A percentile compares a stretch with the other conserved stretches of the same genome.
Evolutionary conservation across 805 yeast species (phyloP).

Genomic region (Spencermartinsiella europaea): DNA sequence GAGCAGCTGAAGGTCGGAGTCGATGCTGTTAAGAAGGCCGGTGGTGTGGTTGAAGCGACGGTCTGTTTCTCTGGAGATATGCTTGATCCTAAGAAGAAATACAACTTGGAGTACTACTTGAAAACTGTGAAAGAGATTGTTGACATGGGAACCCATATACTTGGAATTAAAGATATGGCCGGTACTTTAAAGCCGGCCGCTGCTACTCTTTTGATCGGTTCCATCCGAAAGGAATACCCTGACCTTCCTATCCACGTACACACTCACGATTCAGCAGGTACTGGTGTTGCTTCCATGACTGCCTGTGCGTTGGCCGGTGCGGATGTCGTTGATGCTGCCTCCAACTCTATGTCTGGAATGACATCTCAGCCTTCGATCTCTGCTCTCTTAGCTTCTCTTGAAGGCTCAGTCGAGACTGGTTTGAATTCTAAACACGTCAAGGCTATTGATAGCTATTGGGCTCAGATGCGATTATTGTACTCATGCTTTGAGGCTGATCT

Average conservation of each 20-base stretch:
- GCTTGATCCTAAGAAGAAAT: conserved; percentile 93
- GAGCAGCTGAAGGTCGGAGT: conserved; percentile 97
- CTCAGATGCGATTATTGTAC: conserved; percentile 94
- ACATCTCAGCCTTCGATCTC: conserved; percentile 97
- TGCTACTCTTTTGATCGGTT: conserved; percentile 72
- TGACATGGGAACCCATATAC: conserved; percentile 88
- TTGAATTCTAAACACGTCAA: conserved; percentile 63
- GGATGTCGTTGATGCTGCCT: conserved; percentile 95
- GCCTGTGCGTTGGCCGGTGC: conserved; percentile 96
- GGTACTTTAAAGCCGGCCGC: conserved; percentile 97
- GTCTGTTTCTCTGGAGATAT: conserved; percentile 98
- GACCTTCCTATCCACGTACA: conserved; percentile 96
- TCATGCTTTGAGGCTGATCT: conserved; percentile 97
- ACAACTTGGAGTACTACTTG: conserved; percentile 86
- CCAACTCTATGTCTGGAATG: conserved; percentile 96
- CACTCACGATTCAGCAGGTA: conserved; percentile 99
- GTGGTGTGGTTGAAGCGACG: conserved; percentile 98
- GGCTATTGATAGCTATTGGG: conserved; percentile 94
- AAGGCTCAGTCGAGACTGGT: conserved; percentile 76
- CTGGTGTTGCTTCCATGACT: conserved; percentile 96
- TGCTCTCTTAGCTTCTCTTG: conserved; percentile 88
- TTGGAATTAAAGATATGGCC: conserved; percentile 99
- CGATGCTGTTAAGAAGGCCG: conserved; percentile 95
- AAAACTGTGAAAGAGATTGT: conserved; percentile 78
- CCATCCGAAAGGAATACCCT: conserved; percentile 83